Percentiles rank a stretch among this genome's conserved stretches.
These are phyloP conservation scores for Echinosophora koreensis DNA, from an alignment of 306 rosid species.

Conservation along the genomic window DNA sequence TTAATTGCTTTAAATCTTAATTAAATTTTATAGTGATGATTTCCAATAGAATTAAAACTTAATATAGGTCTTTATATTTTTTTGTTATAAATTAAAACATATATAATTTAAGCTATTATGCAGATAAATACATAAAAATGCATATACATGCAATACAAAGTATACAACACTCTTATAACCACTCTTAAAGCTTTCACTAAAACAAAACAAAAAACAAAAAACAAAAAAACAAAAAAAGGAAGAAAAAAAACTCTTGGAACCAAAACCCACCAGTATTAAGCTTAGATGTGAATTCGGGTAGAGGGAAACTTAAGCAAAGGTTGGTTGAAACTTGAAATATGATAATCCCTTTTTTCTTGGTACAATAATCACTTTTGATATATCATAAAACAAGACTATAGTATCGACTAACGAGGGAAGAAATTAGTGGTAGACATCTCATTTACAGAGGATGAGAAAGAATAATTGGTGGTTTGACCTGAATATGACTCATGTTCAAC, in stretches of 20 bases:
- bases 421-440: conserved; percentile 37
- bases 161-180: neutral
- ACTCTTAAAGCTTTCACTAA: neutral
- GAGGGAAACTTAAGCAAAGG: too few relatives aligned
- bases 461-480: conserved; percentile 45
- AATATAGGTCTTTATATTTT: too few relatives aligned
- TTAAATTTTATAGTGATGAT: too few relatives aligned
- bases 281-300: too few relatives aligned
- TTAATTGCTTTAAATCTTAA: too few relatives aligned
- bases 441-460: conserved; percentile 44
- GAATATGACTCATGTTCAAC: conserved; percentile 42
- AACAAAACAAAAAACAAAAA: neutral
- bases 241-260: neutral
- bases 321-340: too few relatives aligned
- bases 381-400: conserved; percentile 1
- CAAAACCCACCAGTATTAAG: neutral
- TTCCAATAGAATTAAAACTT: too few relatives aligned
- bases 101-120: neutral
- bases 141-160: neutral
- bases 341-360: too few relatives aligned
- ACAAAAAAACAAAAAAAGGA: too few relatives aligned
- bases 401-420: conserved; percentile 36
- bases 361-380: neutral
- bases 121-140: neutral
- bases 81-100: too few relatives aligned